Evolutionary conservation across 108 stramenopile species (phyloP).

Genomic region (Heterococcus sp.): DNA sequence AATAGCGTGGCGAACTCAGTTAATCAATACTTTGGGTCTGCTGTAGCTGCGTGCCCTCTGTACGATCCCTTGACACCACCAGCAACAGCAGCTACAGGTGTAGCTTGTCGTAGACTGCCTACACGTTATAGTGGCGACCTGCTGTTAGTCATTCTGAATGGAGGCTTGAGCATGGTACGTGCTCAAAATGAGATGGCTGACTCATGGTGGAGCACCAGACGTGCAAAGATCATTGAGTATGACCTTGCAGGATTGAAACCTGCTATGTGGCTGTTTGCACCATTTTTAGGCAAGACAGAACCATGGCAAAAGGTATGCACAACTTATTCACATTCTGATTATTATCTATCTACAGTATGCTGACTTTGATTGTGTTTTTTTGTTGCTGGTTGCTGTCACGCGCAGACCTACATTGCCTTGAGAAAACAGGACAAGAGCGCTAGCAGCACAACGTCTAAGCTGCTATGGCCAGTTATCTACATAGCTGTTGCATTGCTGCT

Average conservation of each 20-base stretch:
- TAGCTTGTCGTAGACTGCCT: conserved; percentile 17
- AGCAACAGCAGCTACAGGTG: background rate
- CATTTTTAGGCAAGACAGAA: conserved; percentile 3
- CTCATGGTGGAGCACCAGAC: conserved; percentile 6
- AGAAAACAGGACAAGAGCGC: no score
- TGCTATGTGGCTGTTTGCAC: conserved; percentile 7
- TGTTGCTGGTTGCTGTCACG: no score
- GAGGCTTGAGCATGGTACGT: conserved; percentile 19
- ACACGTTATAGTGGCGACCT: conserved; percentile 25
- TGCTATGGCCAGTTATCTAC: no score
- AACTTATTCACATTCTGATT: no score
- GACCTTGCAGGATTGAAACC: conserved; percentile 9
- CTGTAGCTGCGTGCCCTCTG: background rate
- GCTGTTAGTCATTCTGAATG: conserved; percentile 8
- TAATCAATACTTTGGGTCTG: background rate
- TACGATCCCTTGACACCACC: no score
- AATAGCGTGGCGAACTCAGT: background rate
- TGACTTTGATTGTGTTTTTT: no score
- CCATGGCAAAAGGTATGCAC: conserved; percentile 2
- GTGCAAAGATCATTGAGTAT: conserved; percentile 17
- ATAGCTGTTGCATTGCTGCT: no score
- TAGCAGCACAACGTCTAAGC: no score
- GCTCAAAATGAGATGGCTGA: conserved; percentile 9
- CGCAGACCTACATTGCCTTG: no score
- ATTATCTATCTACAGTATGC: no score